These are phyloP conservation scores for Penicillium aurantiogriseum DNA, from an alignment of 2,329 filamentous ascomycete genomes.

Conservation along the genomic window DNA sequence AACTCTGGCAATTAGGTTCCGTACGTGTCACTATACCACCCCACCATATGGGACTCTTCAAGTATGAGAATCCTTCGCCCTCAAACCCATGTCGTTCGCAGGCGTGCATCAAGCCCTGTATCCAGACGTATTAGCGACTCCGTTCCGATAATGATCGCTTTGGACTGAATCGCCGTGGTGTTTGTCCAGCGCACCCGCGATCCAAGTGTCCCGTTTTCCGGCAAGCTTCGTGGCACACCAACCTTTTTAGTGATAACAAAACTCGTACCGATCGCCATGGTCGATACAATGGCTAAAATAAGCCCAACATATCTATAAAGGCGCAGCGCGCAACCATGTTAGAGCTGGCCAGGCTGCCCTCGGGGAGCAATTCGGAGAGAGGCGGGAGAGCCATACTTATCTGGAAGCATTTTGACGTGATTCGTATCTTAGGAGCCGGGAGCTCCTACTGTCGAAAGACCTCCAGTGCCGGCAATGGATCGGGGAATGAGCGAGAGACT, in stretches of 20 bases:
- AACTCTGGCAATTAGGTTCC: slow-evolving; percentile 31
- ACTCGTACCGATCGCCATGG: slow-evolving; percentile 63
- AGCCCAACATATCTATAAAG: slow-evolving; percentile 47
- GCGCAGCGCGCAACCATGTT: slow-evolving; percentile 19
- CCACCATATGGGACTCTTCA: slow-evolving; percentile 97
- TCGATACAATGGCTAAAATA: slow-evolving; percentile 48
- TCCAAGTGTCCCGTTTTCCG: not conserved
- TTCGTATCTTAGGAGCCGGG: slow-evolving; percentile 32
- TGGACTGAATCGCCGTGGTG: not conserved
- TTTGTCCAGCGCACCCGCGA: not conserved
- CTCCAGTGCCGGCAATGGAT: slow-evolving; percentile 33
- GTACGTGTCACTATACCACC: slow-evolving; percentile 84
- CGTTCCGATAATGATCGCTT: not conserved
- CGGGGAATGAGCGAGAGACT: slow-evolving; percentile 16
- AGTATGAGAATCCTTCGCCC: slow-evolving; percentile 90
- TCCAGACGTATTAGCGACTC: slow-evolving; percentile 19
- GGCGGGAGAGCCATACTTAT: slow-evolving; percentile 37
- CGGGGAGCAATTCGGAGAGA: not conserved
- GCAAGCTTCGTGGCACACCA: slow-evolving; percentile 30
- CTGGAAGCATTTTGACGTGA: slow-evolving; percentile 40
- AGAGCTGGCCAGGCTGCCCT: slow-evolving; percentile 19
- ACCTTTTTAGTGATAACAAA: slow-evolving; percentile 99
- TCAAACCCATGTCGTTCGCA: slow-evolving; percentile 92
- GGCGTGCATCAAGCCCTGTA: slow-evolving; percentile 81
- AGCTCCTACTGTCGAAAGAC: slow-evolving; percentile 36